Base-by-base conservation (phyloP, 1,139 yeast genomes). In the Yamadazyma conglobata region DNA sequence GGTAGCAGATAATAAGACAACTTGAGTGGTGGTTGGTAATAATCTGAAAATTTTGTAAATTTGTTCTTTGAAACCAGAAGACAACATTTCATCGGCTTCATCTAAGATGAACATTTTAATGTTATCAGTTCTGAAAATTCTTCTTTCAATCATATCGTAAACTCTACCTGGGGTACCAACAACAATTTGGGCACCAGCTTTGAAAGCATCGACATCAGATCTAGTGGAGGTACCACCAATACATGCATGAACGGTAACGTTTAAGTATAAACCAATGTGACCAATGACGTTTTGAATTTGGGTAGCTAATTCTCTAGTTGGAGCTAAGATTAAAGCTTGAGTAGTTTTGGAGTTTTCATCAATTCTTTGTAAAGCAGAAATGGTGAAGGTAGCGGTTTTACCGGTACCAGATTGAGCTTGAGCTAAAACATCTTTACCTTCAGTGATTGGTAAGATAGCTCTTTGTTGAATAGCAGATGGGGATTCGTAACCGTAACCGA, bases 401-500 rank as follows among this genome's bases (percentile, higher is more conserved):
- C 98, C 98, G 47, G 98, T 91, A 81, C 98, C 98, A 34, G 97
- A 89, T 77, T 91, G 98, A 50, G 97, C 96, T 71, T 91, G 98
- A 49, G 97, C 98, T 56, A 91, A 79, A 38, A 89, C 96, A 66
- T 91, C 98, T 69, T 91, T 80, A 49, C 95, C 96, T 65, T 86
- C 93, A 58, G 91, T 82, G 64, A 91, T 88, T 61, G 96, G 98
- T 60, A 85, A 73, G 54, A 91, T 91, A 46, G 98, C 98, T 70
- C 98, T 86, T 66, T 87, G 95, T 73, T 91, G 98, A 70, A 91
- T 91, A 46, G 97, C 94, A 46, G 96, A 86, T 54, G 98, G 98
- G 45, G 78, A 74, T 73, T 91, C 97, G 73, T 87, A 91, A 76
- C 98, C 98, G 74, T 86, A 86, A 69, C 94, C 96, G 67, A 79